Conservation (phyloP, 1,139 yeast genomes). For the Saccharomyces hybrid region DNA sequence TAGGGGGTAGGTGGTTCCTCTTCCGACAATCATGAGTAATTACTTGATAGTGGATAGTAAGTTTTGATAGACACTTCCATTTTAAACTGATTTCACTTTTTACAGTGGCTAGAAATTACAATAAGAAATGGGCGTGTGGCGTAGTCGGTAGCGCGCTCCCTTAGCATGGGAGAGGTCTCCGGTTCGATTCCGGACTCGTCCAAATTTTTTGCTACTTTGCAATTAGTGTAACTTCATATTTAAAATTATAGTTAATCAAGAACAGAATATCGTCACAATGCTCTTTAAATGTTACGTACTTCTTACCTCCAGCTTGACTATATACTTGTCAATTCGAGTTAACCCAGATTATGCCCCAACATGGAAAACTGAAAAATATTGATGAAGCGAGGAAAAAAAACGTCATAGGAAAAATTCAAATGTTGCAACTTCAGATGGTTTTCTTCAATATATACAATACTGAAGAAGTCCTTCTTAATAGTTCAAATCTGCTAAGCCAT, state of each 20-base stretch:
- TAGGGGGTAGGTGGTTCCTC: too few species aligned
- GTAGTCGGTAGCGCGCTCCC: constrained; percentile 83
- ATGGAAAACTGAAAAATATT: not conserved
- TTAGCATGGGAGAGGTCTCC: constrained; percentile 87
- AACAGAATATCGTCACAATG: too few species aligned
- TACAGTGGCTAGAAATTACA: too few species aligned
- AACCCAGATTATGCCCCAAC: not conserved
- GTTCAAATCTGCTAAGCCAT: not conserved
- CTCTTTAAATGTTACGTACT: not conserved
- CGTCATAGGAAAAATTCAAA: not conserved
- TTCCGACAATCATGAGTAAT: not conserved
- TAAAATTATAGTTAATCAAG: too few species aligned
- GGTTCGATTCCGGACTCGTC: constrained; percentile 91
- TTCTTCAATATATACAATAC: too few species aligned
- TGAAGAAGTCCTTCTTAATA: too few species aligned
- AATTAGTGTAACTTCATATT: too few species aligned
- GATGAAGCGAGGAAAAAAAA: not conserved
- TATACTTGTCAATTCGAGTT: not conserved
- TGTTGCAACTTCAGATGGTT: not conserved
- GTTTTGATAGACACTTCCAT: too few species aligned
- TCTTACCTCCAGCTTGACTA: not conserved
- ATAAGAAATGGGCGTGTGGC: not conserved
- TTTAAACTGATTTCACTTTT: too few species aligned
- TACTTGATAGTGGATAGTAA: too few species aligned
- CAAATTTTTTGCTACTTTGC: constrained; percentile 31